Evolutionary conservation across 257 asterid genomes (phyloP).

Genomic region (Solanum rostratum): DNA sequence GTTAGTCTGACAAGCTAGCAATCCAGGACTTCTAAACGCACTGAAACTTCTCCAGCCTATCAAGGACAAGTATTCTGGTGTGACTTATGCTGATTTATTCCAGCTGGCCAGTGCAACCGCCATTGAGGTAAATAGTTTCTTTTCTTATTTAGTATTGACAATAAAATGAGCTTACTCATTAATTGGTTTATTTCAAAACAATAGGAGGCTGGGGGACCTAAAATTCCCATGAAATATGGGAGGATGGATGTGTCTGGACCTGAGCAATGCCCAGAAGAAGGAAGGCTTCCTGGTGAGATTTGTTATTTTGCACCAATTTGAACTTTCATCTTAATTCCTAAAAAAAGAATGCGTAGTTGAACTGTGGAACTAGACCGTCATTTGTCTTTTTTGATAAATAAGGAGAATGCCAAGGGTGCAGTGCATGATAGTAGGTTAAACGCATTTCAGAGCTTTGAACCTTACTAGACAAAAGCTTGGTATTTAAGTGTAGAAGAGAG

Average conservation of each 20-base stretch:
- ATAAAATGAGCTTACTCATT: neutral
- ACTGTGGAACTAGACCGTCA: neutral
- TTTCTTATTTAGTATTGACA: neutral
- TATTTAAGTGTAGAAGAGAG: neutral
- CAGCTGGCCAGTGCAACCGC: slow-evolving; percentile 99
- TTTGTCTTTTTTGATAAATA: neutral
- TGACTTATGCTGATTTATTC: slow-evolving; percentile 83
- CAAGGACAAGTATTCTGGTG: slow-evolving; percentile 77
- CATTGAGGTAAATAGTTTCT: slow-evolving; percentile 47
- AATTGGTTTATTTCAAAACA: slow-evolving; percentile 6
- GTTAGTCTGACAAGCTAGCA: slow-evolving; percentile 22
- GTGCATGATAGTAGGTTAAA: neutral
- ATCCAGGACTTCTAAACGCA: slow-evolving; percentile 89
- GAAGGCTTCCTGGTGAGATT: slow-evolving; percentile 88
- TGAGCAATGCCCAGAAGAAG: slow-evolving; percentile 97
- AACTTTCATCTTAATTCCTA: neutral
- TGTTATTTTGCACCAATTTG: neutral
- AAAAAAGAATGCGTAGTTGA: neutral
- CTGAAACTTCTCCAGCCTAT: slow-evolving; percentile 91
- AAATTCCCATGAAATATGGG: slow-evolving; percentile 96
- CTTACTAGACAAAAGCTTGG: neutral
- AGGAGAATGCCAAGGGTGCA: neutral
- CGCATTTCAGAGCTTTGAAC: neutral
- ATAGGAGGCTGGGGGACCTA: slow-evolving; percentile 96
- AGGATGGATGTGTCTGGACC: slow-evolving; percentile 79